Evolutionary conservation across 192 early-diverging fungal genomes (phyloP).

Genomic region (Phycomyces blakesleeanus): DNA sequence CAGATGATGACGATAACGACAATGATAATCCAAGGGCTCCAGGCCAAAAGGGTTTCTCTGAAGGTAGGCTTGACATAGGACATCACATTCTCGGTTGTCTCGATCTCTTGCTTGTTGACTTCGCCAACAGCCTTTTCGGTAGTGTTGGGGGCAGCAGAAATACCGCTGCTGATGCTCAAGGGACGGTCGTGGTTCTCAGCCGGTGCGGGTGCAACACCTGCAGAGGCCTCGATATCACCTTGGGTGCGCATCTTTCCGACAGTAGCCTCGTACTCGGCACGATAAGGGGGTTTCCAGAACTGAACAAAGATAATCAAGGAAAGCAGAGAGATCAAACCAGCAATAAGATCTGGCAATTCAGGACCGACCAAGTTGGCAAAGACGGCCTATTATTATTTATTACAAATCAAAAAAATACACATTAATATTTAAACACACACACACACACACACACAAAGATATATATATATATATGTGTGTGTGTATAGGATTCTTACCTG

Average conservation of each 20-base stretch:
- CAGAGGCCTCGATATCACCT: background rate
- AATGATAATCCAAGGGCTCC: slow-evolving; percentile 37
- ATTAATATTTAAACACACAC: too few species aligned
- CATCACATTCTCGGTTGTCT: background rate
- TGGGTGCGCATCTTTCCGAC: background rate
- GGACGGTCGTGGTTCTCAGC: background rate
- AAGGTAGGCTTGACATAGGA: slow-evolving; percentile 18
- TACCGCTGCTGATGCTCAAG: background rate
- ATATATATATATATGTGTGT: too few species aligned
- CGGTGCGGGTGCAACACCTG: too few species aligned
- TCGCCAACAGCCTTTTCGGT: too few species aligned
- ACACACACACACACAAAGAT: too few species aligned
- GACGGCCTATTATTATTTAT: background rate
- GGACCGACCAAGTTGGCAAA: slow-evolving; percentile 38
- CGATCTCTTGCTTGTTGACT: too few species aligned
- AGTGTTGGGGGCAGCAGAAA: background rate
- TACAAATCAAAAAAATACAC: background rate
- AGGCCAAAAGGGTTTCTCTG: slow-evolving; percentile 21
- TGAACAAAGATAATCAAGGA: slow-evolving; percentile 31
- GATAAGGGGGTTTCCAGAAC: slow-evolving; percentile 36
- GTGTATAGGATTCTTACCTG: slow-evolving; percentile 14
- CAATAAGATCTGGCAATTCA: slow-evolving; percentile 38
- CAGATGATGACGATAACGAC: slow-evolving; percentile 33
- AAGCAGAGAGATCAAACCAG: slow-evolving; percentile 30
- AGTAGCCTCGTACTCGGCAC: slow-evolving; percentile 21